A percentile compares a stretch with the other conserved stretches of the same genome.
These are phyloP conservation scores for Emergomyces africanus DNA, from an alignment of 2,329 filamentous ascomycete species.

Conservation along the genomic window DNA sequence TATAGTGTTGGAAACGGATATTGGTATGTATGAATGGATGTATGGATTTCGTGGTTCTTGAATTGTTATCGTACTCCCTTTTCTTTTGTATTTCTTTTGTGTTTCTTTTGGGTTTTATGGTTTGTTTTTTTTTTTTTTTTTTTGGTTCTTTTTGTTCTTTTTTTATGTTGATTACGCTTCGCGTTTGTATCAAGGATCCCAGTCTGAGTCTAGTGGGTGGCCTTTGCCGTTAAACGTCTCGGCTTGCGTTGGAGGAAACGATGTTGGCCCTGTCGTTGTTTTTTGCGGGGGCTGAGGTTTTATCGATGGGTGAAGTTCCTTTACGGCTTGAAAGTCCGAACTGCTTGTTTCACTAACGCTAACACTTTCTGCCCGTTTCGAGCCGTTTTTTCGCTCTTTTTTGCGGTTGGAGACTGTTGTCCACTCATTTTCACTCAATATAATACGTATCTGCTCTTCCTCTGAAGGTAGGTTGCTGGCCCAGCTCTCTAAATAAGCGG, in stretches of 20 bases:
- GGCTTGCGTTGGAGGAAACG: neutral
- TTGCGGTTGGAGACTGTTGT: conserved; percentile 48
- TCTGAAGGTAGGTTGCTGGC: conserved; percentile 42
- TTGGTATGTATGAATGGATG: neutral
- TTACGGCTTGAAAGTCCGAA: conserved; percentile 20
- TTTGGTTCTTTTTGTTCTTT: neutral
- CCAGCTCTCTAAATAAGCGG: conserved; percentile 25
- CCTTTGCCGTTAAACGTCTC: conserved; percentile 15
- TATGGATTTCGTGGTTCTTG: neutral
- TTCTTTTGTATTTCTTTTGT: no score
- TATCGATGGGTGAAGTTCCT: neutral
- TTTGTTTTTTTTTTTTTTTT: neutral
- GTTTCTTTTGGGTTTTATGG: neutral
- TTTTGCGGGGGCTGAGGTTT: conserved; percentile 2
- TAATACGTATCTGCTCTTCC: conserved; percentile 46
- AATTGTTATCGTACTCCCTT: neutral
- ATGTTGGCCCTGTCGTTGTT: neutral
- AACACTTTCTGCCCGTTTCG: conserved; percentile 29
- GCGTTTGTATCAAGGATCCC: conserved; percentile 22
- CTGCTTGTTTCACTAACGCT: conserved; percentile 34
- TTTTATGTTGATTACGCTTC: neutral
- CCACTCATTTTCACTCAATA: conserved; percentile 43
- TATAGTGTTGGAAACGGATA: neutral
- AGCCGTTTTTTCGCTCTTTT: conserved; percentile 39
- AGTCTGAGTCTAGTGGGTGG: conserved; percentile 34